Base-by-base conservation (phyloP, 371 early-diverging fungal species). In the Entomophthora muscae region DNA sequence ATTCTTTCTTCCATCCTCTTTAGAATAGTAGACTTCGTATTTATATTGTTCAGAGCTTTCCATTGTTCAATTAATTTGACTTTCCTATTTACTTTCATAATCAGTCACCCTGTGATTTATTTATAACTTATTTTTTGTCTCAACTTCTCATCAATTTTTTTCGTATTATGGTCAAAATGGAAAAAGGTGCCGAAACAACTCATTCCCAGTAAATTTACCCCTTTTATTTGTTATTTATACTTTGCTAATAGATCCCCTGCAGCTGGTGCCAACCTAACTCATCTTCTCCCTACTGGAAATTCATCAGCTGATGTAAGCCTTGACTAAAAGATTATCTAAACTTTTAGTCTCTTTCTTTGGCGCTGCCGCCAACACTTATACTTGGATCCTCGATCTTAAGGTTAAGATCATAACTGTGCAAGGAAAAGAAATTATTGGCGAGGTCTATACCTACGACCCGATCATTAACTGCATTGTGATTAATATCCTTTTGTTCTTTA, bases 391-490 rank as follows among this genome's bases (percentile, higher is more conserved):
- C 52, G 82, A 77, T 29, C 66, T 72, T 51, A 63, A 61, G 27
- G 78, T 82, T 71, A 77, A 74, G 66, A 65, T 78, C 63, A 75
- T 75, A 60, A 79, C 81, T 0, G 68, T 66, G 51, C 66, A 70
- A 29, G 75, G 76, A 68, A 81, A 80, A 70, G 71, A 74, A 67
- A 66, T 77, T 53, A 75, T 77, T 31, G 83, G 83, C 22, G 66
- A 69, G 51, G 72, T 83, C 59, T 83, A 75, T 65, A 76, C 83
- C 1, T 78, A 71, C 61, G 83, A 83, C 68, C 66, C 72, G 30
- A 70, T 70, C 52, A 42, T 42, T 42, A 42, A 42, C 17, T 42
- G 42, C 17, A 5, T 42, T 42, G 42, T 42, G 42, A 42, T 42
- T 17, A 42, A 42, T 42, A 42, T 42, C 42, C 17, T 42, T 42